Evolutionary conservation across 1,284 basidiomycete genomes (phyloP).

Genomic region (Rhodotorula glutinis): DNA sequence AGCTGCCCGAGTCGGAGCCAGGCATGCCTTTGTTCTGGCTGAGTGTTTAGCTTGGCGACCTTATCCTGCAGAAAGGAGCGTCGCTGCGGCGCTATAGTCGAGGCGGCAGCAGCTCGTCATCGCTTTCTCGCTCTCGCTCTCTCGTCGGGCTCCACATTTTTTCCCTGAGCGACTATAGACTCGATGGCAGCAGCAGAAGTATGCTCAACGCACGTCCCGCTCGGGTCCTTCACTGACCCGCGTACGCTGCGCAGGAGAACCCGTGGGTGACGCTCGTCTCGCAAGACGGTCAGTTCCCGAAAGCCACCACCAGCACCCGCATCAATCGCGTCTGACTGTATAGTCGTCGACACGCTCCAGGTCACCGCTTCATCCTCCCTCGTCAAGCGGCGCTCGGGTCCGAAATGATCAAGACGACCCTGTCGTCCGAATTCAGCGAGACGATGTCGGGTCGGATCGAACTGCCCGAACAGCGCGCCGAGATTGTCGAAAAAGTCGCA

Average conservation of each 20-base stretch:
- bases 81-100: too few species aligned
- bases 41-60: too few species aligned
- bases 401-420: conserved; percentile 28
- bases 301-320: too few species aligned
- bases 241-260: conserved; percentile 1
- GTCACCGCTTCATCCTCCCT: conserved; percentile 37
- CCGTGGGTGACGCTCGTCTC: conserved; percentile 37
- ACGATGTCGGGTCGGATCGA: conserved; percentile 12
- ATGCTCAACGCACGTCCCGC: too few species aligned
- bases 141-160: too few species aligned
- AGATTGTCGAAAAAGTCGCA: conserved; percentile 73
- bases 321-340: neutral
- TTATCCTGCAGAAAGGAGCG: too few species aligned
- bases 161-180: too few species aligned
- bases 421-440: conserved; percentile 35
- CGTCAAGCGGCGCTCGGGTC: conserved; percentile 31
- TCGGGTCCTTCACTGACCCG: too few species aligned
- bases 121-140: too few species aligned
- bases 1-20: neutral
- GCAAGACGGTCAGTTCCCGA: conserved; percentile 30
- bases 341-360: conserved; percentile 1
- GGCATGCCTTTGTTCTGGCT: too few species aligned
- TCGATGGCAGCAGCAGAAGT: too few species aligned
- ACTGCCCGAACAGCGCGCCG: conserved; percentile 52
- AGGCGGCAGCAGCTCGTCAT: too few species aligned